phyloP scores from a whole-genome alignment of 192 early-diverging fungal species.

The Backusella psychrophila region DNA sequence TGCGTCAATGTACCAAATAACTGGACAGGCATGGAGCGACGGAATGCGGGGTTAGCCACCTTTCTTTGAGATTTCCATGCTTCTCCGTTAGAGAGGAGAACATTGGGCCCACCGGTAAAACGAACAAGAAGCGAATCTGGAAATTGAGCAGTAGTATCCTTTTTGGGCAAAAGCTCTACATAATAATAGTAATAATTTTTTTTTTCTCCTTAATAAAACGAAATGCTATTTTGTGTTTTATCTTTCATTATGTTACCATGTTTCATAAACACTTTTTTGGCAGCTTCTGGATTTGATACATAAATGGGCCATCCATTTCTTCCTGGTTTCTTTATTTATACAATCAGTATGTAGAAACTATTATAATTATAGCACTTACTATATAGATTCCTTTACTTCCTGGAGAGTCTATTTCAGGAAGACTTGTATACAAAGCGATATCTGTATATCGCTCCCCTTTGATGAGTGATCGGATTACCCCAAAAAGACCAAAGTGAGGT shows the following conservation, averaged over 20 bases:
- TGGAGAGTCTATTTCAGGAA: background rate
- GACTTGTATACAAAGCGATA: too few relatives aligned
- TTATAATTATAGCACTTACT: background rate
- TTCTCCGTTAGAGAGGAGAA: slow-evolving; percentile 6
- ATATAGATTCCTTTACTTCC: background rate
- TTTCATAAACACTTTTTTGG: background rate
- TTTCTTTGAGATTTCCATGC: slow-evolving; percentile 6
- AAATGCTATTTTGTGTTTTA: background rate
- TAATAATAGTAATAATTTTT: background rate
- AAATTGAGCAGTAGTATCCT: background rate
- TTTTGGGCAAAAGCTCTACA: slow-evolving; percentile 5
- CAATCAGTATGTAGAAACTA: background rate
- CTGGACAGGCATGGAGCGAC: slow-evolving; percentile 19
- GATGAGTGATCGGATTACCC: background rate
- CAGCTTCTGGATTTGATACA: background rate
- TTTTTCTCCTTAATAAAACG: background rate
- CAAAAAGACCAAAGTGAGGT: background rate
- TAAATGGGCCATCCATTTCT: background rate
- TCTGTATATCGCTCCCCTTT: background rate
- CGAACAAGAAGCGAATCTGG: background rate
- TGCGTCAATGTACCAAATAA: slow-evolving; percentile 19
- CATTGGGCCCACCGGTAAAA: background rate
- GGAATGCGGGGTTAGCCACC: slow-evolving; percentile 5
- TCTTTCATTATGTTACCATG: background rate
- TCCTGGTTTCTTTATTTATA: background rate